Conservation (phyloP, 768 basidiomycete species). For the Baorangia bicolor region DNA sequence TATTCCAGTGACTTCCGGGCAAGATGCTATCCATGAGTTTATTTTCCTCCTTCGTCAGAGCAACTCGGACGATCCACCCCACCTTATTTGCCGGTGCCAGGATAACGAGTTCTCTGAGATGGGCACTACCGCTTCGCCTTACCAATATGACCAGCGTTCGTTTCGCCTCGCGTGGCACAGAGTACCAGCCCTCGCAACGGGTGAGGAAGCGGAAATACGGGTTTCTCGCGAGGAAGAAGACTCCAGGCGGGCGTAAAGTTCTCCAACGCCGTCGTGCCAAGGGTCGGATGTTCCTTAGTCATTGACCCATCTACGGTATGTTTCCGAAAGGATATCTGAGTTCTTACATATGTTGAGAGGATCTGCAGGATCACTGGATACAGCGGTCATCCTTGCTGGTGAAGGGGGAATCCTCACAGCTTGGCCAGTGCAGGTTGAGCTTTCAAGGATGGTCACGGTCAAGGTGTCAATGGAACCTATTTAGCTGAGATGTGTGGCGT, state of each 20-base stretch:
- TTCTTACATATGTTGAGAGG: neutral
- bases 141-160: slow-evolving; percentile 37
- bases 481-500: neutral
- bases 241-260: slow-evolving; percentile 67
- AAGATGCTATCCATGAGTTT: slow-evolving; percentile 14
- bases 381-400: neutral
- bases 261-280: slow-evolving; percentile 68
- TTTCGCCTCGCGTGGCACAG: slow-evolving; percentile 71
- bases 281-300: slow-evolving; percentile 77
- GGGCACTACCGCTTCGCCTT: slow-evolving; percentile 22
- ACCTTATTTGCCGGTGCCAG: slow-evolving; percentile 11
- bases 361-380: neutral
- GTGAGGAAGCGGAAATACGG: slow-evolving; percentile 92
- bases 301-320: slow-evolving; percentile 45
- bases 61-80: slow-evolving; percentile 23
- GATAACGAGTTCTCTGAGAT: slow-evolving; percentile 17
- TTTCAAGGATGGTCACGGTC: neutral
- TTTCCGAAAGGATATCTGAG: neutral
- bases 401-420: neutral
- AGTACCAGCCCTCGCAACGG: slow-evolving; percentile 96
- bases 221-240: slow-evolving; percentile 76
- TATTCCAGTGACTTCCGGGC: neutral
- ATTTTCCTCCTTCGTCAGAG: slow-evolving; percentile 24
- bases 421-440: neutral
- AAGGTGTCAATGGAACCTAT: neutral